phyloP scores from a whole-genome alignment of 2,329 filamentous ascomycete genomes.

The Cadophora gregata region DNA sequence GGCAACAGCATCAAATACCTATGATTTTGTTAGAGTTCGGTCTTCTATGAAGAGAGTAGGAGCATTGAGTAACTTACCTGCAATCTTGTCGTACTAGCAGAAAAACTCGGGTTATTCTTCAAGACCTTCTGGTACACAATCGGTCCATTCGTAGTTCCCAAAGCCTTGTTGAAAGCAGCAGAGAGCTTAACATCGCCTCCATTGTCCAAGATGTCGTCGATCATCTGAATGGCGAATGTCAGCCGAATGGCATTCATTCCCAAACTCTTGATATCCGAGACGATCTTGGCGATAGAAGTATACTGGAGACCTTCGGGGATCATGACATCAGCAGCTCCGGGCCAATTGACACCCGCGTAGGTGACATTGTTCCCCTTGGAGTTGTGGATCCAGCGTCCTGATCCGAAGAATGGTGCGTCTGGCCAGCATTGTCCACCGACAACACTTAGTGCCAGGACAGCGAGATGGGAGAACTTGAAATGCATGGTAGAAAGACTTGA shows the following conservation, averaged over 20 bases:
- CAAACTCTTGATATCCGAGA: constrained; percentile 59
- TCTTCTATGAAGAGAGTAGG: constrained; percentile 59
- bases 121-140: constrained; percentile 58
- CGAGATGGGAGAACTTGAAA: constrained; percentile 12
- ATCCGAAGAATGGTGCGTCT: constrained; percentile 40
- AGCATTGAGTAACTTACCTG: constrained; percentile 51
- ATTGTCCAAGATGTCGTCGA: constrained; percentile 62
- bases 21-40: constrained; percentile 49
- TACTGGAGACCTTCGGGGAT: constrained; percentile 69
- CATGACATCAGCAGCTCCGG: constrained; percentile 65
- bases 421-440: constrained; percentile 26
- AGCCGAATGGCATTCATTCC: constrained; percentile 69
- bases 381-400: constrained; percentile 49
- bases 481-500: constrained; percentile 24
- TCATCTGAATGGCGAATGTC: constrained; percentile 68
- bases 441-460: constrained; percentile 16
- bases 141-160: constrained; percentile 60
- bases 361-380: constrained; percentile 49
- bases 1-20: constrained; percentile 66
- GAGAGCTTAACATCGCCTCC: constrained; percentile 55
- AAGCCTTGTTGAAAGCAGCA: constrained; percentile 51
- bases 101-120: constrained; percentile 62
- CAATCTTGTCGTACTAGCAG: constrained; percentile 58
- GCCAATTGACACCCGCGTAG: constrained; percentile 67
- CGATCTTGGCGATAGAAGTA: constrained; percentile 60